These are phyloP conservation scores for Leccinum pachyderme DNA, from an alignment of 1,284 basidiomycete species.

Conservation along the genomic window DNA sequence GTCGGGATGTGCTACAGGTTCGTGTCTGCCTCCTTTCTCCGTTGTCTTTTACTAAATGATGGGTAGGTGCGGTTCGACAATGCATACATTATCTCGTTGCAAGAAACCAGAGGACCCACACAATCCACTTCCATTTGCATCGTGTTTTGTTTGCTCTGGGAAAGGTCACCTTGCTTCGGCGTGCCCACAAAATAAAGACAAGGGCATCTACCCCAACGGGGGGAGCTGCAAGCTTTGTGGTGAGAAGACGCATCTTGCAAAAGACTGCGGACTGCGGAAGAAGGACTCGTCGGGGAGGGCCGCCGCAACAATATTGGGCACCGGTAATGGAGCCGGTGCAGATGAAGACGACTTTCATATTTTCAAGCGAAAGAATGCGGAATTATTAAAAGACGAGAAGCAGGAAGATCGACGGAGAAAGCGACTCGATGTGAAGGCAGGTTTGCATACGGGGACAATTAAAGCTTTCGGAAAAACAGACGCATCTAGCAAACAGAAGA, in stretches of 20 bases:
- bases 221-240: conserved; percentile 89
- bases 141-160: conserved; percentile 86
- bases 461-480: neutral
- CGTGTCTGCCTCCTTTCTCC: conserved; percentile 21
- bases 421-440: conserved; percentile 43
- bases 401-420: conserved; percentile 44
- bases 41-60: conserved; percentile 7
- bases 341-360: conserved; percentile 94
- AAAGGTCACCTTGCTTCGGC: conserved; percentile 29
- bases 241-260: conserved; percentile 82
- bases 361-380: conserved; percentile 60
- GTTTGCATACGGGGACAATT: conserved; percentile 39
- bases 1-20: conserved; percentile 86
- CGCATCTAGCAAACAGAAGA: conserved; percentile 37
- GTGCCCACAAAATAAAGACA: conserved; percentile 79
- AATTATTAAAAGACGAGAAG: conserved; percentile 62
- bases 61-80: conserved; percentile 77
- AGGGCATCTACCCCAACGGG: conserved; percentile 89
- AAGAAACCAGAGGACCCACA: conserved; percentile 60
- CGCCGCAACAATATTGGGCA: conserved; percentile 43
- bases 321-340: conserved; percentile 62
- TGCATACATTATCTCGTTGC: conserved; percentile 79
- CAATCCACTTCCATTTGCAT: conserved; percentile 83
- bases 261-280: conserved; percentile 71
- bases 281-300: conserved; percentile 45